Evolutionary conservation across 1,284 basidiomycete species (phyloP).

Genomic region (Inonotus hispidus): DNA sequence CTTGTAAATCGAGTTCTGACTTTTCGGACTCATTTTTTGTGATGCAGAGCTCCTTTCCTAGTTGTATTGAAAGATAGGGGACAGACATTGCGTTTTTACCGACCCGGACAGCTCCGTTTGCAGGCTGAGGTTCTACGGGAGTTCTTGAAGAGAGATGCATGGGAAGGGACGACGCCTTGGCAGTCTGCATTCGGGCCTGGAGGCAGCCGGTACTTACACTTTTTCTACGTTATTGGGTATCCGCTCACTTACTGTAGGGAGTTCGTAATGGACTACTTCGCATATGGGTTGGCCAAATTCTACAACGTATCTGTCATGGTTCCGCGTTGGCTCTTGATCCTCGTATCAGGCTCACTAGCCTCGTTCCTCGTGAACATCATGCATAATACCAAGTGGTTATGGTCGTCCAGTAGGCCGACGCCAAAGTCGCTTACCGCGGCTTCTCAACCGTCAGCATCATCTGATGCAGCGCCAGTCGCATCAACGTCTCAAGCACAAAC

Average conservation of each 20-base stretch:
- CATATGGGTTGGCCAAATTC: constrained; percentile 39
- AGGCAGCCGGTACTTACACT: constrained; percentile 52
- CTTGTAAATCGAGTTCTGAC: not conserved
- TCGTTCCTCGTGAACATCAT: constrained; percentile 53
- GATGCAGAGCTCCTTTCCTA: constrained; percentile 58
- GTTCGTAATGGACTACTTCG: constrained; percentile 58
- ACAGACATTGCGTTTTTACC: constrained; percentile 68
- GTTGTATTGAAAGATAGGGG: constrained; percentile 64
- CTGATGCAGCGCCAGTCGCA: constrained; percentile 12
- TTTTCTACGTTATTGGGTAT: not conserved
- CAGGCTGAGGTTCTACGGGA: constrained; percentile 51
- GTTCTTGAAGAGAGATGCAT: constrained; percentile 58
- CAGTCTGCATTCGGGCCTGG: constrained; percentile 58
- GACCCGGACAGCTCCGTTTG: constrained; percentile 53
- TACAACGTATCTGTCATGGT: constrained; percentile 47
- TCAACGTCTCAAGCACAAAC: constrained; percentile 6
- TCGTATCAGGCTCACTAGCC: constrained; percentile 51
- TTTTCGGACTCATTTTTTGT: not conserved
- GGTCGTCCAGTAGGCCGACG: constrained; percentile 2
- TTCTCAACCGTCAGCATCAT: constrained; percentile 1
- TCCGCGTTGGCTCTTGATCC: constrained; percentile 55
- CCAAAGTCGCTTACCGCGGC: constrained; percentile 14
- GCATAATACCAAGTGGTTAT: constrained; percentile 32
- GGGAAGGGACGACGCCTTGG: constrained; percentile 58
- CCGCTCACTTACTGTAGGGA: constrained; percentile 41